Evolutionary conservation across 2,329 filamentous ascomycete genomes (phyloP).

Genomic region (Nemania sp.): DNA sequence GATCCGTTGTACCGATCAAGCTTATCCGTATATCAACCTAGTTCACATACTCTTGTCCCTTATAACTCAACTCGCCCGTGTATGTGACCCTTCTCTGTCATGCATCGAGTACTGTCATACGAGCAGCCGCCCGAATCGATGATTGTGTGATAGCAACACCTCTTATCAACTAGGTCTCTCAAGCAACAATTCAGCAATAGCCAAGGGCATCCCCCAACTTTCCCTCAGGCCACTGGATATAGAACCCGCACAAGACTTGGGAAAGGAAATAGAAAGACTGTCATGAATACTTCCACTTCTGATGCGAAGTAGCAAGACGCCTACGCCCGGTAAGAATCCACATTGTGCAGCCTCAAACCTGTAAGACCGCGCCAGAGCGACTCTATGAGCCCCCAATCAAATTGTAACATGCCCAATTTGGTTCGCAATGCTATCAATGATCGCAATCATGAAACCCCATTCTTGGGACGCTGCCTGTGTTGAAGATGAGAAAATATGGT

Average conservation of each 20-base stretch:
- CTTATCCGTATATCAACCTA: constrained; percentile 1
- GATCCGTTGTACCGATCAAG: constrained; percentile 1
- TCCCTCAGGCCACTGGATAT: neutral
- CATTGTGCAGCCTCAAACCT: neutral
- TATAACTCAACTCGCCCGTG: neutral
- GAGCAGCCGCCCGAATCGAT: neutral
- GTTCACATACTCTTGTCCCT: neutral
- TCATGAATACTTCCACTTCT: constrained; percentile 4
- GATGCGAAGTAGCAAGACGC: constrained; percentile 10
- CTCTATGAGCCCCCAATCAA: neutral
- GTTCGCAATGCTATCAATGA: neutral
- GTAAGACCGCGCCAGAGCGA: neutral
- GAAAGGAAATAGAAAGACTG: neutral
- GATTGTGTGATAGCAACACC: constrained; percentile 7
- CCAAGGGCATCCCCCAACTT: constrained; percentile 11
- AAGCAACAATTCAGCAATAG: constrained; percentile 19
- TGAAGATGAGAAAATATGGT: neutral
- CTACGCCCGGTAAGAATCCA: neutral
- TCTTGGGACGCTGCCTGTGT: too few species aligned
- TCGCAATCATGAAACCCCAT: neutral
- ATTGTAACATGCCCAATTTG: neutral
- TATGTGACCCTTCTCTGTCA: constrained; percentile 2
- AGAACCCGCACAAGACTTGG: neutral
- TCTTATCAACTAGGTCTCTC: constrained; percentile 3
- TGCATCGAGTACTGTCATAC: neutral